Evolutionary conservation across 2,329 filamentous ascomycete species (phyloP).

Genomic region (Colletotrichum lentis): DNA sequence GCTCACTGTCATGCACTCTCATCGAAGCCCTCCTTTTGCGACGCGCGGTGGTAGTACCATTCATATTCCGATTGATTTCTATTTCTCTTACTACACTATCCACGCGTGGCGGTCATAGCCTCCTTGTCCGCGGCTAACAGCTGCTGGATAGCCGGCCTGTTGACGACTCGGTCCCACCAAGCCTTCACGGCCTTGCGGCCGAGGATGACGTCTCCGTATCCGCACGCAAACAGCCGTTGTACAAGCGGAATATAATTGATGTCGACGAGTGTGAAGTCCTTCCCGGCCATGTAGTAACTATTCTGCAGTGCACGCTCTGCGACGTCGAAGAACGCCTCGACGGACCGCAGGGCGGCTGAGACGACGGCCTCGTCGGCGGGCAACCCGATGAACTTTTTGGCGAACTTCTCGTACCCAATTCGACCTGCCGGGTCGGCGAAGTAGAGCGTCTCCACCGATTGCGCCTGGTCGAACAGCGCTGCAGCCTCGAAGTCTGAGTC

Average conservation of each 20-base stretch:
- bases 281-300: conserved; percentile 55
- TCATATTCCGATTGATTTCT: neutral
- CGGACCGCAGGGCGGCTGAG: conserved; percentile 47
- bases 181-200: conserved; percentile 49
- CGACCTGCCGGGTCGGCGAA: conserved; percentile 54
- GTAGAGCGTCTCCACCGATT: conserved; percentile 52
- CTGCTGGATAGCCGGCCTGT: conserved; percentile 49
- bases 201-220: conserved; percentile 49
- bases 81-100: conserved; percentile 31
- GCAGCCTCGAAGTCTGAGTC: conserved; percentile 50
- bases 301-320: conserved; percentile 51
- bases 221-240: conserved; percentile 52
- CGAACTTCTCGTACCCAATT: conserved; percentile 57
- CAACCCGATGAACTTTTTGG: conserved; percentile 54
- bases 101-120: conserved; percentile 42
- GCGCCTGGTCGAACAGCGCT: conserved; percentile 56
- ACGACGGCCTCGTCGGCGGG: conserved; percentile 53
- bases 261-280: conserved; percentile 54
- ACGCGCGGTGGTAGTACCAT: neutral
- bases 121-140: conserved; percentile 49
- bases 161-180: conserved; percentile 53
- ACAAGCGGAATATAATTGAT: conserved; percentile 58
- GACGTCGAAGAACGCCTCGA: conserved; percentile 55
- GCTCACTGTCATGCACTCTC: neutral
- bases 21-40: neutral